These are phyloP conservation scores for Alternaria arbusti DNA, from an alignment of 2,329 filamentous ascomycete species.

Conservation along the genomic window DNA sequence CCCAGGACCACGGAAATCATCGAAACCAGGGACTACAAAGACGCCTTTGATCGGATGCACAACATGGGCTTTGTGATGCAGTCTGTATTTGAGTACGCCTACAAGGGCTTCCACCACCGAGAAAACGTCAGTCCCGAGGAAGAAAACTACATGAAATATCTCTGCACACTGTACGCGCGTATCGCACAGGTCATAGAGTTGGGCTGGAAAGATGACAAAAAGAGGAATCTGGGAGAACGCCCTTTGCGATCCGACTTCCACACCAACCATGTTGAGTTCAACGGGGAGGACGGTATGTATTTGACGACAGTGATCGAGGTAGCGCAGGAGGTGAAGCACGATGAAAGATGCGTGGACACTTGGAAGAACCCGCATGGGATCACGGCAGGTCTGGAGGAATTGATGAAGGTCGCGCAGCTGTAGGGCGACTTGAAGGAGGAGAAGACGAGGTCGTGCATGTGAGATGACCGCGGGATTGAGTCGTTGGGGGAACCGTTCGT, in stretches of 20 bases:
- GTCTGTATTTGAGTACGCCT: not conserved
- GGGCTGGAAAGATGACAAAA: not conserved
- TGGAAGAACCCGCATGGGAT: not conserved
- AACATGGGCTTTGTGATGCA: not conserved
- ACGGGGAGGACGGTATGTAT: not conserved
- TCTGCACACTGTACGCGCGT: not conserved
- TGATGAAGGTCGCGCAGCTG: not conserved
- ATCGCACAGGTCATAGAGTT: not conserved
- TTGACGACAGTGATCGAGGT: not conserved
- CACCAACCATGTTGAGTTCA: not conserved
- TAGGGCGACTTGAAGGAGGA: not conserved
- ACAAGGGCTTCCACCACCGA: not conserved
- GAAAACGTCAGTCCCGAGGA: not conserved
- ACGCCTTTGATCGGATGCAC: not conserved
- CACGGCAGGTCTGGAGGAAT: not conserved
- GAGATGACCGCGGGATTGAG: not conserved
- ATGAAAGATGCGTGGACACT: not conserved
- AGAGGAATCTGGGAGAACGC: not conserved
- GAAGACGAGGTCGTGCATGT: not conserved
- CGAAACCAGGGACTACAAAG: not conserved
- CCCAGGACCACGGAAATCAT: not conserved
- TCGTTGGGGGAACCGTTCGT: not conserved
- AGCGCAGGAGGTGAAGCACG: not conserved
- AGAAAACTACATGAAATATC: not conserved
- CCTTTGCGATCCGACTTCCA: not conserved